These are phyloP conservation scores for Chrysanthemum lavandulifolium DNA, from an alignment of 129 eudicot species.

Conservation along the genomic window DNA sequence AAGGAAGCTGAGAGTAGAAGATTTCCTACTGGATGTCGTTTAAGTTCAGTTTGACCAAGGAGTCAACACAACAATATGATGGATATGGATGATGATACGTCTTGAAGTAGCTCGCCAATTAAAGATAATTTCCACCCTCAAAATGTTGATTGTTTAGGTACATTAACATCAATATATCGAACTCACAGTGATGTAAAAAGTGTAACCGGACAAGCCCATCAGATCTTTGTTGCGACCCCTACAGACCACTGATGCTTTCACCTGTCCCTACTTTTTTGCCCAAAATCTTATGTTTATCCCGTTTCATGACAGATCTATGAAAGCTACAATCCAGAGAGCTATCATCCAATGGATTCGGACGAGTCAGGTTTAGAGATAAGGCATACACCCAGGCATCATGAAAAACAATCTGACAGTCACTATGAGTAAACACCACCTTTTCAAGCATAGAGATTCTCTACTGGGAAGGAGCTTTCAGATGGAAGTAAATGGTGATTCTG, in stretches of 20 bases:
- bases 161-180: constrained; percentile 34
- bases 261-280: background rate
- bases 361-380: constrained; percentile 38
- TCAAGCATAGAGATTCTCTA: constrained; percentile 32
- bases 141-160: constrained; percentile 40
- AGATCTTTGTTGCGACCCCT: constrained; percentile 44
- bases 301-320: constrained; percentile 43
- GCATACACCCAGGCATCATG: constrained; percentile 40
- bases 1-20: constrained; percentile 87
- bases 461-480: constrained; percentile 32
- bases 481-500: no score
- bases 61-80: constrained; percentile 30
- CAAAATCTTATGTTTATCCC: constrained; percentile 16
- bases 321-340: constrained; percentile 40
- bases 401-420: constrained; percentile 29
- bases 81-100: constrained; percentile 43
- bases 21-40: constrained; percentile 34
- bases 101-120: constrained; percentile 69
- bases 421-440: constrained; percentile 33
- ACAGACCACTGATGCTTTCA: constrained; percentile 31
- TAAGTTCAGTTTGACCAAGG: constrained; percentile 50
- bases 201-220: constrained; percentile 65
- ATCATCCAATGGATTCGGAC: constrained; percentile 41
- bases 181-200: constrained; percentile 40
- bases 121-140: constrained; percentile 42